These are phyloP conservation scores for Thermothielavioides terrestris DNA, from an alignment of 495 filamentous ascomycete genomes.

Conservation along the genomic window DNA sequence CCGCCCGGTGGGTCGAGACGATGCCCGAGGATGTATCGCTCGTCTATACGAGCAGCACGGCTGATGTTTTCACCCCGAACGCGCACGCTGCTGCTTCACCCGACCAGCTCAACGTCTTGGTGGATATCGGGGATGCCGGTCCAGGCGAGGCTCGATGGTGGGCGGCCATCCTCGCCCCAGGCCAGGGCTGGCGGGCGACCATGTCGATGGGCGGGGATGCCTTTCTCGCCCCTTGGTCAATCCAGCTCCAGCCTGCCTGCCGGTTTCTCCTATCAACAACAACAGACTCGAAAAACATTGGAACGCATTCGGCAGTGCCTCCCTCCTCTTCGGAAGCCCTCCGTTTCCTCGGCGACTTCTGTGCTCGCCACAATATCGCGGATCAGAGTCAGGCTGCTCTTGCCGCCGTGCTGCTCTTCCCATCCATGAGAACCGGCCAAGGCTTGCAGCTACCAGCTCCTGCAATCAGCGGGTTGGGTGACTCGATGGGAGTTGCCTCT, in stretches of 20 bases:
- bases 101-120: neutral
- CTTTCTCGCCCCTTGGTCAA: neutral
- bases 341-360: neutral
- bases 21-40: conserved; percentile 7
- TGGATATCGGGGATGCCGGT: conserved; percentile 21
- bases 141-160: conserved; percentile 27
- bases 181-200: conserved; percentile 22
- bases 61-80: neutral
- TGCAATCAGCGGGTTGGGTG: neutral
- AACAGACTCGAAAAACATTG: neutral
- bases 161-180: conserved; percentile 25
- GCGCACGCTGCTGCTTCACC: neutral
- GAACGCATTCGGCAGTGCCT: neutral
- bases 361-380: neutral
- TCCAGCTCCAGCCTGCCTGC: neutral
- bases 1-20: conserved; percentile 14
- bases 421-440: neutral
- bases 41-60: conserved; percentile 7
- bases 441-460: neutral
- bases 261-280: neutral
- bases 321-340: neutral
- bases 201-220: conserved; percentile 5
- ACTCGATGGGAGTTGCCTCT: neutral
- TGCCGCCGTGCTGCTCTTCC: neutral
- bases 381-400: neutral